These are phyloP conservation scores for Phyllosticta paracitricarpa DNA, from an alignment of 2,329 filamentous ascomycete genomes.

Conservation along the genomic window DNA sequence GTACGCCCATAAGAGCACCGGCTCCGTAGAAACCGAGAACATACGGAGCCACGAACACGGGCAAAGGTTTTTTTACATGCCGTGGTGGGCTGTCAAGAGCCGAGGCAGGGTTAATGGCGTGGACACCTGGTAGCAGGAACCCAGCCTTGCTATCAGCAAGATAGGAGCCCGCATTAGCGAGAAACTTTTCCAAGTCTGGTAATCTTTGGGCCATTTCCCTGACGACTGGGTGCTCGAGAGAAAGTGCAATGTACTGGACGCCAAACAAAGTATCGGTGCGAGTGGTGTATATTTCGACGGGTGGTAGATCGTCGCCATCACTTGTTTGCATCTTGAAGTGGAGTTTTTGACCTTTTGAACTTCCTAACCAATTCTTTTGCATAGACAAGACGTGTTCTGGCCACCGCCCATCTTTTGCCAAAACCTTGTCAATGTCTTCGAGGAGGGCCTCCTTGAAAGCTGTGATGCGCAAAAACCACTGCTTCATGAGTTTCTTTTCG, in stretches of 20 bases:
- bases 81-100: slow-evolving; percentile 44
- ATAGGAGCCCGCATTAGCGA: slow-evolving; percentile 48
- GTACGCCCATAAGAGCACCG: slow-evolving; percentile 86
- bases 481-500: slow-evolving; percentile 66
- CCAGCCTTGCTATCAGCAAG: slow-evolving; percentile 50
- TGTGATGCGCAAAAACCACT: slow-evolving; percentile 86
- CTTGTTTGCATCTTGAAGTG: slow-evolving; percentile 53
- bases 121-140: slow-evolving; percentile 48
- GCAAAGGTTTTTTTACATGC: slow-evolving; percentile 49
- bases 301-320: slow-evolving; percentile 26
- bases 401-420: slow-evolving; percentile 59
- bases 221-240: slow-evolving; percentile 62
- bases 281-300: slow-evolving; percentile 67
- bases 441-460: slow-evolving; percentile 64
- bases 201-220: slow-evolving; percentile 49
- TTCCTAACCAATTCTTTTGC: slow-evolving; percentile 83
- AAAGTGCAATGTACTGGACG: slow-evolving; percentile 74
- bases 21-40: slow-evolving; percentile 79
- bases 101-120: slow-evolving; percentile 33
- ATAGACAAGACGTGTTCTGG: slow-evolving; percentile 73
- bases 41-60: slow-evolving; percentile 75
- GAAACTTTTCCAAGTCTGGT: slow-evolving; percentile 54
- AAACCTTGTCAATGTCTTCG: slow-evolving; percentile 52
- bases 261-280: slow-evolving; percentile 80
- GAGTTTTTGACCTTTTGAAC: slow-evolving; percentile 62